Percentiles rank a stretch among this genome's conserved stretches.
phyloP scores from a whole-genome alignment of 352 stramenopile species.

The Plasmopara viticola region DNA sequence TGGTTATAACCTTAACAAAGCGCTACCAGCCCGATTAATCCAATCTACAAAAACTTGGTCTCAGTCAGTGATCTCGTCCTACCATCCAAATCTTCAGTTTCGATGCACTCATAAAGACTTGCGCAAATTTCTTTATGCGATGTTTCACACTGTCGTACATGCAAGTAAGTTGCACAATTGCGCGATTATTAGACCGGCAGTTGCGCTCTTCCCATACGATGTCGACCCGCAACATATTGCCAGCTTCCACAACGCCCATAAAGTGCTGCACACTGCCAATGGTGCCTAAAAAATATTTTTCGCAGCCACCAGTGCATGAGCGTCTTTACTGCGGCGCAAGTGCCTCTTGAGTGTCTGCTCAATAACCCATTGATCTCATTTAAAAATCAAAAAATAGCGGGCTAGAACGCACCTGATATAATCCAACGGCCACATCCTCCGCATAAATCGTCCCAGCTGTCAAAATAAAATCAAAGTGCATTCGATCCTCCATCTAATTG shows the following conservation, averaged over 20 bases:
- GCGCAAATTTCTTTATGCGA: no score
- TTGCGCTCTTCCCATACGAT: slow-evolving; percentile 70
- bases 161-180: slow-evolving; percentile 66
- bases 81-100: no score
- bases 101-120: no score
- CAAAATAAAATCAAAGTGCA: slow-evolving; percentile 70
- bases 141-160: no score
- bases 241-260: slow-evolving; percentile 39
- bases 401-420: slow-evolving; percentile 47
- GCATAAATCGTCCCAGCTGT: slow-evolving; percentile 85
- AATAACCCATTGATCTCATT: no score
- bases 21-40: no score
- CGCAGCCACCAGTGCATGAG: slow-evolving; percentile 60
- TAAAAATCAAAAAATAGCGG: not conserved
- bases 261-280: slow-evolving; percentile 86
- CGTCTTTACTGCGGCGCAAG: slow-evolving; percentile 32
- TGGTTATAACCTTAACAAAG: no score
- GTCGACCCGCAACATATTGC: slow-evolving; percentile 43
- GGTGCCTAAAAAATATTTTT: slow-evolving; percentile 88
- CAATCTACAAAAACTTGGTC: no score
- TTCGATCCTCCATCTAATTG: slow-evolving; percentile 21
- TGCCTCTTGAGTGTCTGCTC: slow-evolving; percentile 70
- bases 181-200: slow-evolving; percentile 70
- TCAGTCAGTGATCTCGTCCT: no score
- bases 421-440: slow-evolving; percentile 55